phyloP scores from a whole-genome alignment of 805 yeast genomes.

The Tetrapisispora fleetii region DNA sequence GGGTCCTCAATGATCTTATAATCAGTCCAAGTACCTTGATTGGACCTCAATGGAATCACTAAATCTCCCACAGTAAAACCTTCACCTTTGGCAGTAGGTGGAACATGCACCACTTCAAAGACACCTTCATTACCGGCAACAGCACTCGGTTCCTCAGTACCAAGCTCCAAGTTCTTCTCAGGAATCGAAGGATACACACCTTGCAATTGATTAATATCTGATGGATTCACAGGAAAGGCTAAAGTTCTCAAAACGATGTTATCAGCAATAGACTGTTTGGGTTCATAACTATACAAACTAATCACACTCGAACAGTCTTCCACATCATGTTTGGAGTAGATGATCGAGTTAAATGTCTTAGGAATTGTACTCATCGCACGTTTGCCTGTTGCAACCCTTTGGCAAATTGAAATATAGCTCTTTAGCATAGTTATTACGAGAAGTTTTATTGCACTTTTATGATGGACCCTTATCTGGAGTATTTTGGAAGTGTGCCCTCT shows the following conservation, averaged over 20 bases:
- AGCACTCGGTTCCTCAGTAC: slow-evolving; percentile 58
- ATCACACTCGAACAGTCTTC: slow-evolving; percentile 24
- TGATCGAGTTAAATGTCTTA: slow-evolving; percentile 20
- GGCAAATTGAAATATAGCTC: neutral
- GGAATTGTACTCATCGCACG: slow-evolving; percentile 8
- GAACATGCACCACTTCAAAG: slow-evolving; percentile 71
- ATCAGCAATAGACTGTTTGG: slow-evolving; percentile 17
- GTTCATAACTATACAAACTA: slow-evolving; percentile 20
- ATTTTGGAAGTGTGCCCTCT: neutral
- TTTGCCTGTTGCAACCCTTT: neutral
- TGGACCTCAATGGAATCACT: slow-evolving; percentile 69
- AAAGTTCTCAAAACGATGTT: slow-evolving; percentile 51
- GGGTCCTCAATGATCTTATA: slow-evolving; percentile 54
- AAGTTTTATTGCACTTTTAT: too few relatives aligned
- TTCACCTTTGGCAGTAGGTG: slow-evolving; percentile 35
- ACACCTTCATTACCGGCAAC: slow-evolving; percentile 93
- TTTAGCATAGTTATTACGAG: neutral
- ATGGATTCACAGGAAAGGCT: slow-evolving; percentile 84
- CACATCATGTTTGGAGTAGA: slow-evolving; percentile 23
- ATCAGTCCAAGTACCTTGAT: slow-evolving; percentile 87
- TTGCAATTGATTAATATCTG: slow-evolving; percentile 75
- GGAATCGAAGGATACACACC: slow-evolving; percentile 84
- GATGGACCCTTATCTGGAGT: too few relatives aligned
- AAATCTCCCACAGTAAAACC: slow-evolving; percentile 64
- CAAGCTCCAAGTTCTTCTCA: slow-evolving; percentile 39